A percentile compares a stretch with the other conserved stretches of the same genome.
Conservation (phyloP, 306 rosid genomes). For the Crotalaria pallida region DNA sequence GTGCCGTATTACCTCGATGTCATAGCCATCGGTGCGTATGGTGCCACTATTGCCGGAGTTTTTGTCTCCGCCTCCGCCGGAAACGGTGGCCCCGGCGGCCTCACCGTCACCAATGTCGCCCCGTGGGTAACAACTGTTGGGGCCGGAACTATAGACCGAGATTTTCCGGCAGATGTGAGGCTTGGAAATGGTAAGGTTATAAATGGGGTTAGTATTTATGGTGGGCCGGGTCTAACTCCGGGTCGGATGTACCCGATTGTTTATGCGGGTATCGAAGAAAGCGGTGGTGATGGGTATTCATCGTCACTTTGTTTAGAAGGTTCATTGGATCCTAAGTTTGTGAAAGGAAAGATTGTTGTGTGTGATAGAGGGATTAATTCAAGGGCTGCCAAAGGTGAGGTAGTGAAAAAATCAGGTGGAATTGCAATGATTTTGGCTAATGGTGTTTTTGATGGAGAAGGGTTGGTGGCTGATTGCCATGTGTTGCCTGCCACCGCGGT, state of each 20-base stretch:
- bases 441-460: conserved; percentile 87
- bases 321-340: conserved; percentile 55
- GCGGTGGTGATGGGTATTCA: conserved; percentile 67
- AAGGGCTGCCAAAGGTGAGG: conserved; percentile 80
- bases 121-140: conserved; percentile 94
- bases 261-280: conserved; percentile 52
- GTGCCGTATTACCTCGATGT: conserved; percentile 79
- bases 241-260: conserved; percentile 68
- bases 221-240: conserved; percentile 68
- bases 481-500: conserved; percentile 78
- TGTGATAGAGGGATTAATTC: conserved; percentile 89
- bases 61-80: conserved; percentile 88
- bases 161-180: conserved; percentile 78
- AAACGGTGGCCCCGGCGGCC: conserved; percentile 85
- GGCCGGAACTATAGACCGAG: conserved; percentile 87
- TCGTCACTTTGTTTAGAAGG: conserved; percentile 79
- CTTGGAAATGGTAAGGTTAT: conserved; percentile 63
- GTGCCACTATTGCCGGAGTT: conserved; percentile 53
- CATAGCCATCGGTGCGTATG: conserved; percentile 68
- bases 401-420: conserved; percentile 79
- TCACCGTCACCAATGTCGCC: conserved; percentile 71
- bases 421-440: conserved; percentile 81
- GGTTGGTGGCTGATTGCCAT: conserved; percentile 85
- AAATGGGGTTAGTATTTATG: conserved; percentile 59
- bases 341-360: conserved; percentile 64